Evolutionary conservation across 2,329 filamentous ascomycete genomes (phyloP).

Genomic region (Biscogniauxia sp.): DNA sequence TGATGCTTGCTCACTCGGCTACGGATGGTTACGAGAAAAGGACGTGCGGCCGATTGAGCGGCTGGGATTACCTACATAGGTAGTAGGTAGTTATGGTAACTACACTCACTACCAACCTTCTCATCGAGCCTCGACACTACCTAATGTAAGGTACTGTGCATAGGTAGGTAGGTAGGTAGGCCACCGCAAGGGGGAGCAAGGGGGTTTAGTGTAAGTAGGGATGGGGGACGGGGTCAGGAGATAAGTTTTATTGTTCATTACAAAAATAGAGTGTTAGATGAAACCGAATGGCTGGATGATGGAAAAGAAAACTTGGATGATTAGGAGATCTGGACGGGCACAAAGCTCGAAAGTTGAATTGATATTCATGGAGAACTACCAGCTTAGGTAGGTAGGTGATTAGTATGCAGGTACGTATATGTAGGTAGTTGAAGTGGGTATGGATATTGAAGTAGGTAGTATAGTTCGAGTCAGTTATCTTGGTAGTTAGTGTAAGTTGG

Average conservation of each 20-base stretch:
- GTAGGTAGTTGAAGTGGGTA: no score
- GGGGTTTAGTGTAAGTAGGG: no score
- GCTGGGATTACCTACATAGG: not conserved
- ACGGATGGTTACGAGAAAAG: not conserved
- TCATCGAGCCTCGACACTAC: no score
- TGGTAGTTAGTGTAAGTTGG: no score
- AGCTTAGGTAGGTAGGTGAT: not conserved
- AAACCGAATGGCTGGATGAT: not conserved
- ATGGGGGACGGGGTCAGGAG: not conserved
- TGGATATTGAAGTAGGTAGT: not conserved
- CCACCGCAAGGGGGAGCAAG: no score
- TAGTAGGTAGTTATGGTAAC: no score
- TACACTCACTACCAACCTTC: no score
- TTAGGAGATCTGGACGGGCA: no score
- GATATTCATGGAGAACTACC: not conserved
- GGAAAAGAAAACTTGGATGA: not conserved
- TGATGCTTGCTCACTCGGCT: not conserved
- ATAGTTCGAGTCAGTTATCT: not conserved
- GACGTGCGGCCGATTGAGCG: not conserved
- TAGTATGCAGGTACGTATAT: no score
- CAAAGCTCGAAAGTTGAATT: not conserved
- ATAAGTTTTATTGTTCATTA: not conserved
- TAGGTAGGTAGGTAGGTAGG: no score
- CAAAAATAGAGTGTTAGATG: not conserved
- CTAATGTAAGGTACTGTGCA: no score